Conservation (phyloP, 83 land plant genomes). For the Diphasiastrum complanatum region DNA sequence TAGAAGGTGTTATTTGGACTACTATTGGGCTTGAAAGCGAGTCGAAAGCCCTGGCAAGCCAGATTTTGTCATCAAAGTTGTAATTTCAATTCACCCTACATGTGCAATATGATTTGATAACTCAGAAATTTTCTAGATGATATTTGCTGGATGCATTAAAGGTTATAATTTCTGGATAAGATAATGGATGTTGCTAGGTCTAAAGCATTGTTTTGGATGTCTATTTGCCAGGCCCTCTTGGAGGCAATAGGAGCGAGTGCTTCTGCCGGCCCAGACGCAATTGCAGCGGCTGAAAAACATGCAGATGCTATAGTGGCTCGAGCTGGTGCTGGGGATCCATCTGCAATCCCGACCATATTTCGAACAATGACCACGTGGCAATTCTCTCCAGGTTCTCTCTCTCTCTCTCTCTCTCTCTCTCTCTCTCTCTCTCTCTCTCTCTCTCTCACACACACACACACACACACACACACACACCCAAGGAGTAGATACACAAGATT, state of each 20-base stretch:
- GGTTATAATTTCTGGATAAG: too few relatives aligned
- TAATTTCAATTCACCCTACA: too few relatives aligned
- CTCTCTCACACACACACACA: too few relatives aligned
- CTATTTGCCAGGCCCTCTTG: slow-evolving; percentile 65
- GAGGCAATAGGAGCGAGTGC: slow-evolving; percentile 76
- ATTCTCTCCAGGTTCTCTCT: slow-evolving; percentile 58
- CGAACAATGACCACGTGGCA: slow-evolving; percentile 79
- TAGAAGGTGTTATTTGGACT: too few relatives aligned
- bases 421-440: background rate
- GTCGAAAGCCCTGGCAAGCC: too few relatives aligned
- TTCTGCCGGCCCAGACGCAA: slow-evolving; percentile 69
- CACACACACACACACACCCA: too few relatives aligned
- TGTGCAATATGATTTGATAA: too few relatives aligned
- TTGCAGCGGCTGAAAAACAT: slow-evolving; percentile 79
- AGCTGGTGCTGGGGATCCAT: slow-evolving; percentile 97
- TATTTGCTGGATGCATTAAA: background rate
- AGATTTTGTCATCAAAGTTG: too few relatives aligned
- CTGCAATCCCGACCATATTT: slow-evolving; percentile 87
- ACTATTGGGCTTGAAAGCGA: too few relatives aligned
- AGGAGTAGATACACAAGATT: too few relatives aligned
- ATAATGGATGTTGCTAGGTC: background rate
- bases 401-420: background rate
- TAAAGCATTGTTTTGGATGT: background rate
- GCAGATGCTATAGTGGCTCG: slow-evolving; percentile 80
- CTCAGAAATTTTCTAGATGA: too few relatives aligned